Conservation (phyloP, 1,284 basidiomycete species). For the Cutaneotrichosporon dermatis region DNA sequence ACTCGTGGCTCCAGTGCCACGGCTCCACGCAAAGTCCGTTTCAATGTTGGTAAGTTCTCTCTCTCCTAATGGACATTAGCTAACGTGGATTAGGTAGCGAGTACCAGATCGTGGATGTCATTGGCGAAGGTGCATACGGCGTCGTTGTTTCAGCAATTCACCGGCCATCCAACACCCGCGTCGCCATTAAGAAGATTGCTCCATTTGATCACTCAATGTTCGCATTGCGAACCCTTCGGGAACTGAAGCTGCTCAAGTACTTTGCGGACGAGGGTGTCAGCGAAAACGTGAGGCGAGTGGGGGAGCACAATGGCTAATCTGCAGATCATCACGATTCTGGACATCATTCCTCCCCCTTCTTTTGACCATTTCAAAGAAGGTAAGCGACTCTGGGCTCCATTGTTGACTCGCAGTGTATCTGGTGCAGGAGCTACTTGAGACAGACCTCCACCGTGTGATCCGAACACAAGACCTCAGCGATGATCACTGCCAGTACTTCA, state of each 20-base stretch:
- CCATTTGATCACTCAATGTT: conserved; percentile 93
- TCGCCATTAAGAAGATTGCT: conserved; percentile 86
- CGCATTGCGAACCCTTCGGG: conserved; percentile 75
- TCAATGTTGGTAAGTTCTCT: conserved; percentile 73
- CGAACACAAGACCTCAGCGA: conserved; percentile 76
- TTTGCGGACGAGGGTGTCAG: conserved; percentile 84
- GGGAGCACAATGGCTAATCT: background rate
- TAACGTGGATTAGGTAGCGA: conserved; percentile 48
- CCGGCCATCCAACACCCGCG: conserved; percentile 69
- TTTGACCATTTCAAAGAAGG: conserved; percentile 89
- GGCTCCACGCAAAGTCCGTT: conserved; percentile 79
- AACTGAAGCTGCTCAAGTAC: conserved; percentile 85
- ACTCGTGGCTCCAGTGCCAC: conserved; percentile 46
- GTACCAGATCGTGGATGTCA: conserved; percentile 86
- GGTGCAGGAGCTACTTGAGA: conserved; percentile 78
- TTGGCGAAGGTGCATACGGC: conserved; percentile 74
- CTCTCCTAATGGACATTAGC: background rate
- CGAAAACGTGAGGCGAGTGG: conserved; percentile 64
- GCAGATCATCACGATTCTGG: conserved; percentile 89
- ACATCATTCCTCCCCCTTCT: conserved; percentile 85
- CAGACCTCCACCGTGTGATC: conserved; percentile 67
- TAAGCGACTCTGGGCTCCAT: conserved; percentile 15
- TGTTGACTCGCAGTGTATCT: conserved; percentile 48
- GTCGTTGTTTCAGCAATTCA: conserved; percentile 80
- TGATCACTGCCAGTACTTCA: conserved; percentile 70